Base-by-base conservation (phyloP, 2,329 filamentous ascomycete species). In the Hypoxylon rubiginosum region DNA sequence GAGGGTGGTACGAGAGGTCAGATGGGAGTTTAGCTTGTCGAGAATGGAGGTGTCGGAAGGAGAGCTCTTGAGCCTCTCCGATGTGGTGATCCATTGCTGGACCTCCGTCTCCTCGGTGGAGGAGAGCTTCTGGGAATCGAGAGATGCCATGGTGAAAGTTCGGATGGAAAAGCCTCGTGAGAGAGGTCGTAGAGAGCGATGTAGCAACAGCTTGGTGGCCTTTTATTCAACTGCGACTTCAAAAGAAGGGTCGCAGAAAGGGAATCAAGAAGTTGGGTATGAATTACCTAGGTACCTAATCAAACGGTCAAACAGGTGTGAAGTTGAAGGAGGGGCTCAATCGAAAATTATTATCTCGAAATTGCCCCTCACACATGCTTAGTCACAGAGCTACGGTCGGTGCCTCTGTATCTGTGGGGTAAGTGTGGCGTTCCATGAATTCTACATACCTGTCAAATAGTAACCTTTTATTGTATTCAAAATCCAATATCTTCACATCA, bases 1-100 rank as follows among this genome's bases (percentile, higher is more conserved):
- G 41, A 97, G 84, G 43, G 94, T 97, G 65, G 94, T 97, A 72
- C 93, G 93, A 71, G 91, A 92, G 62, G 93, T 91, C 67, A 98
- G 90, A 82, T 97, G 93, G 62, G 88, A 86, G 85, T 98, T 97
- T 74, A 98, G 88, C 59, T 90, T 88, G 63, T 90, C 88, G 69
- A 97, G 87, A 66, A 94, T 90, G 69, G 89, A 85, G 30, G 87
- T 84, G 68, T 91, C 87, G 74, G 89, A 85, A 64, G 87, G 83
- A 32, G 85, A 77, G 34, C 83, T 80, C 75, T 88, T 87, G 76
- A 97, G 87, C 71, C 91, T 89, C 66, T 90, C 86, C 45, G 92
- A 89, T 49, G 92, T 92, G 76, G 89, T 90, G 76, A 95, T 86
- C 94, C 94, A 97, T 84, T 96, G 91, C 81, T 91, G 89, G 79